A percentile compares a stretch with the other conserved stretches of the same genome.
Conservation (phyloP, 202 grass and related monocot species). For the Setaria viridis region DNA sequence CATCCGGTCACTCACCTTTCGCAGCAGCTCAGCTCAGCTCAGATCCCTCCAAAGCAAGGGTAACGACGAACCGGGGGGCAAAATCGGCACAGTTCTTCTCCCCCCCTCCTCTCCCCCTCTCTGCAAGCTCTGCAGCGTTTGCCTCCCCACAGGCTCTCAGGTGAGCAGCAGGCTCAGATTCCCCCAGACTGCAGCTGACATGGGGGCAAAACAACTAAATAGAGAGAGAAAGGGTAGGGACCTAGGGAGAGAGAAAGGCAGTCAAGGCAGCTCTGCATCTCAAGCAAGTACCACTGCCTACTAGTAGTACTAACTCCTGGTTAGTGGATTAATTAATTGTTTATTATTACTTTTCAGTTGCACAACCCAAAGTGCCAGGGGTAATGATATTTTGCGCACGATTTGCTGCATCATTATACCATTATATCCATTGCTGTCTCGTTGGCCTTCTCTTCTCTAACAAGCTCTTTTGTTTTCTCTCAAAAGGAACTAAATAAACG, state of each 20-base stretch:
- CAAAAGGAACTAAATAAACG: constrained; percentile 3
- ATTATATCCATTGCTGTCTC: constrained; percentile 27
- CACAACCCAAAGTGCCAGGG: constrained; percentile 20
- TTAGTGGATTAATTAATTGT: constrained; percentile 37
- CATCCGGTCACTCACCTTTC: constrained; percentile 46
- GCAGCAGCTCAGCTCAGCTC: constrained; percentile 21
- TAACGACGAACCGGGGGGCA: constrained; percentile 47
- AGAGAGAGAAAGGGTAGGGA: neutral
- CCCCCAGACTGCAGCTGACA: constrained; percentile 58
- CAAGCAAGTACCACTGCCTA: constrained; percentile 40
- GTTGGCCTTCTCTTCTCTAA: neutral
- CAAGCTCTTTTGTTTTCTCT: neutral
- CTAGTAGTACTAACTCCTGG: constrained; percentile 13
- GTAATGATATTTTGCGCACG: constrained; percentile 4
- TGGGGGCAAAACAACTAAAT: constrained; percentile 48
- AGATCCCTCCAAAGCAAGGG: constrained; percentile 57
- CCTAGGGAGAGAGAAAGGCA: neutral
- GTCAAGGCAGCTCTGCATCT: constrained; percentile 33
- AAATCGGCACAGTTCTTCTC: constrained; percentile 8
- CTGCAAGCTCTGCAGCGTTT: constrained; percentile 38
- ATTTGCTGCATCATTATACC: constrained; percentile 38
- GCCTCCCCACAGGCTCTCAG: constrained; percentile 58
- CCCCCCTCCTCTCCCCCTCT: neutral
- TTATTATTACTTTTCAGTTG: constrained; percentile 49
- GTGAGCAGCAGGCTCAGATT: constrained; percentile 56